Conservation (phyloP, 495 filamentous ascomycete species). For the Immersiella caudata region DNA sequence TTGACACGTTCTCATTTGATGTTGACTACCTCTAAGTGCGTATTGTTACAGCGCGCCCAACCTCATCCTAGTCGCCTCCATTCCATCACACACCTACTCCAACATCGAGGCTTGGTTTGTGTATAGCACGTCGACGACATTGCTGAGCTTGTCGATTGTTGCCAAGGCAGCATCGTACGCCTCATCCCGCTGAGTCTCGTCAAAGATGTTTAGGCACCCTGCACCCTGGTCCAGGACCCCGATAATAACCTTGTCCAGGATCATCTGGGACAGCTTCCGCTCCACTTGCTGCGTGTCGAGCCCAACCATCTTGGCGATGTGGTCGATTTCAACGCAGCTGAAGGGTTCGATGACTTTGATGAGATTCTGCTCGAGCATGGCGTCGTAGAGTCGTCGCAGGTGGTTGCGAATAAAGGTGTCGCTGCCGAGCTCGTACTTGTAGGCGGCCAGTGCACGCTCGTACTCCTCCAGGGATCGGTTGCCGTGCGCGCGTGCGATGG, state of each 20-base stretch:
- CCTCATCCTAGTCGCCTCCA: neutral
- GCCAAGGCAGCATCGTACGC: constrained; percentile 91
- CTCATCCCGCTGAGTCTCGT: constrained; percentile 90
- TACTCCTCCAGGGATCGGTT: constrained; percentile 96
- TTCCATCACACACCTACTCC: constrained; percentile 60
- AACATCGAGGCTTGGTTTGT: constrained; percentile 95
- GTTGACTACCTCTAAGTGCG: constrained; percentile 7
- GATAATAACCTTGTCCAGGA: constrained; percentile 96
- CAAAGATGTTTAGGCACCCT: constrained; percentile 93
- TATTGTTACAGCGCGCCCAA: constrained; percentile 13
- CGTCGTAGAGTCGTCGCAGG: constrained; percentile 90
- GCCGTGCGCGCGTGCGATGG: constrained; percentile 90
- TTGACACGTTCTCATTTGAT: neutral
- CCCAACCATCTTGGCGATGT: constrained; percentile 95
- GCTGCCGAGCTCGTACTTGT: constrained; percentile 86
- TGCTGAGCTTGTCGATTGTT: constrained; percentile 96
- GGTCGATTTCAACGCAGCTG: constrained; percentile 91
- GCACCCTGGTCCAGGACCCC: constrained; percentile 97
- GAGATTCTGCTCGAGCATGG: constrained; percentile 97
- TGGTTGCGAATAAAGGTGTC: constrained; percentile 96
- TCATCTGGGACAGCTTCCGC: constrained; percentile 98
- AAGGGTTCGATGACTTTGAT: constrained; percentile 99
- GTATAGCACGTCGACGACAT: constrained; percentile 95
- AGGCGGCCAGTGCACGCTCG: constrained; percentile 84
- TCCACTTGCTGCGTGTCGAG: constrained; percentile 96